phyloP scores from a whole-genome alignment of 768 basidiomycete genomes.

The Mycena amicta region DNA sequence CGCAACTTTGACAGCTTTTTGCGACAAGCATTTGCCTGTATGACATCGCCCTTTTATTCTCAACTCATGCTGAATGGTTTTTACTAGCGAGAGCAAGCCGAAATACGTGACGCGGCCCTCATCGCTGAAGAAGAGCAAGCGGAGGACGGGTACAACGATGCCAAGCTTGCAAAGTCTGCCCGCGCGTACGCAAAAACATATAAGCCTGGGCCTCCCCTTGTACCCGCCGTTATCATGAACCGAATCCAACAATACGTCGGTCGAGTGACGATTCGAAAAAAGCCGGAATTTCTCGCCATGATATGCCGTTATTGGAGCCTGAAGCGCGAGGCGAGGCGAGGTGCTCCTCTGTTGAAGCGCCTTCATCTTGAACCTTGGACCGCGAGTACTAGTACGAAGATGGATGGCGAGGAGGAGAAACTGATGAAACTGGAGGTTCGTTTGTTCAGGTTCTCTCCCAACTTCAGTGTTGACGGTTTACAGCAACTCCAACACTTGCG shows the following conservation, averaged over 20 bases:
- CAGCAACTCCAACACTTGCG: constrained; percentile 65
- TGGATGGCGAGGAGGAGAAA: constrained; percentile 83
- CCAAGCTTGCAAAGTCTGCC: constrained; percentile 71
- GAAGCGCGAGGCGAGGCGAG: constrained; percentile 90
- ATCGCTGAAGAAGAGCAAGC: constrained; percentile 50
- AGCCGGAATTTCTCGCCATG: constrained; percentile 70
- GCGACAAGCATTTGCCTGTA: constrained; percentile 91
- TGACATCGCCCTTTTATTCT: constrained; percentile 26
- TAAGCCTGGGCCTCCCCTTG: constrained; percentile 89
- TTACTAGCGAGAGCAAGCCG: constrained; percentile 67
- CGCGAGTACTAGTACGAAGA: constrained; percentile 61
- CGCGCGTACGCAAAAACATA: constrained; percentile 92
- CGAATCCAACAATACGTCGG: constrained; percentile 75
- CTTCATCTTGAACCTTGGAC: constrained; percentile 98
- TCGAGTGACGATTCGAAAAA: constrained; percentile 73
- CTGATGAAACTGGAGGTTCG: constrained; percentile 78
- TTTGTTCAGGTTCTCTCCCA: background rate
- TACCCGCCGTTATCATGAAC: constrained; percentile 83
- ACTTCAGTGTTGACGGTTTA: background rate
- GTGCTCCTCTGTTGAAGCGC: constrained; percentile 90
- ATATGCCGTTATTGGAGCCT: constrained; percentile 96
- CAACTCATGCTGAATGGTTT: too few relatives aligned
- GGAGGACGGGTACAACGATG: constrained; percentile 38
- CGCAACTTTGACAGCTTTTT: constrained; percentile 75
- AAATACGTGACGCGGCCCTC: constrained; percentile 57